These are phyloP conservation scores for Penicillium sp. DNA, from an alignment of 2,329 filamentous ascomycete species.

Conservation along the genomic window DNA sequence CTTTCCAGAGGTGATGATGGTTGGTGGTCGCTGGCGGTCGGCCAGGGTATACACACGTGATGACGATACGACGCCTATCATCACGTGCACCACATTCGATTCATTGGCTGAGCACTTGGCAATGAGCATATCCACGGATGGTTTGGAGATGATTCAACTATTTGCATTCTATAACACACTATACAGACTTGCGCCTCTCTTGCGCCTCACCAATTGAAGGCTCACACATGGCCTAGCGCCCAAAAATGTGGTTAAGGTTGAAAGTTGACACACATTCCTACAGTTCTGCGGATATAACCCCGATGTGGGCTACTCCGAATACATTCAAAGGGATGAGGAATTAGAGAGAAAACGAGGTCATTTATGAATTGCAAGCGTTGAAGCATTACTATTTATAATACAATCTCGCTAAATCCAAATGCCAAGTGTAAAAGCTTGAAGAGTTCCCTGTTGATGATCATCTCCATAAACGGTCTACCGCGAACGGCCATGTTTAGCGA, in stretches of 20 bases:
- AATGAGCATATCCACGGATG: background rate
- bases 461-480: slow-evolving; percentile 11
- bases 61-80: background rate
- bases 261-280: background rate
- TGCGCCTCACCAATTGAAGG: background rate
- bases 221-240: background rate
- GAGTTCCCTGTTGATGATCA: slow-evolving; percentile 4
- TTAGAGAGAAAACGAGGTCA: background rate
- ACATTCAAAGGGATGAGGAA: background rate
- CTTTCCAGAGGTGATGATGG: background rate
- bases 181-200: background rate
- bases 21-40: slow-evolving; percentile 4
- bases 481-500: slow-evolving; percentile 15
- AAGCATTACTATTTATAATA: background rate
- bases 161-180: background rate
- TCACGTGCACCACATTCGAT: background rate
- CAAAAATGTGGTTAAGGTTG: background rate
- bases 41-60: slow-evolving; percentile 7
- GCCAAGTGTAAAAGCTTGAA: background rate
- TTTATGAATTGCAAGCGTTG: background rate
- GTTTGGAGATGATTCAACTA: background rate
- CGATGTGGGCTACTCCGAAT: background rate
- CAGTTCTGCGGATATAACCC: slow-evolving; percentile 3
- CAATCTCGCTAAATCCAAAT: background rate
- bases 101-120: background rate